These are phyloP conservation scores for Barnettozyma wickerhamii DNA, from an alignment of 805 yeast species.

Conservation along the genomic window DNA sequence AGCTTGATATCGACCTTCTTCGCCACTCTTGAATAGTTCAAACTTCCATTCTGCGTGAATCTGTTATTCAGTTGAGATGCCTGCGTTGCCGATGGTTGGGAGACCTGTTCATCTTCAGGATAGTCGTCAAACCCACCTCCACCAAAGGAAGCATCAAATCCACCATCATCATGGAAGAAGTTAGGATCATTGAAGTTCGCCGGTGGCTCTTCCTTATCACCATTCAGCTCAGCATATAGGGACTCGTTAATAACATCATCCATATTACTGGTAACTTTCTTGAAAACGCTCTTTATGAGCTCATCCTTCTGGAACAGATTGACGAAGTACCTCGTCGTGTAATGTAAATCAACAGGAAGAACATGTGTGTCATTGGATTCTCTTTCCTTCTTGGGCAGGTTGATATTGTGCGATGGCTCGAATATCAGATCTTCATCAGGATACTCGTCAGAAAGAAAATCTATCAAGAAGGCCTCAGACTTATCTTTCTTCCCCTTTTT, in stretches of 20 bases:
- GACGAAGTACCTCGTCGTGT: conserved; percentile 64
- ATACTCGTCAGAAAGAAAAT: conserved; percentile 34
- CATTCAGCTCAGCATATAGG: conserved; percentile 59
- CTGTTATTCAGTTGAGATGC: conserved; percentile 19
- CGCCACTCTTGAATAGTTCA: conserved; percentile 65
- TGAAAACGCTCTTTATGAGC: conserved; percentile 34
- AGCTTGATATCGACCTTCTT: conserved; percentile 73
- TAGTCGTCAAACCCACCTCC: conserved; percentile 28
- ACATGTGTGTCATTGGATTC: conserved; percentile 41
- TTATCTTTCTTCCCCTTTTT: conserved; percentile 12
- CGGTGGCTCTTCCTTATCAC: conserved; percentile 19
- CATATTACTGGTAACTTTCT: conserved; percentile 18
- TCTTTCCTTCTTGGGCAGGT: conserved; percentile 39
- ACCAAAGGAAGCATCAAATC: conserved; percentile 19
- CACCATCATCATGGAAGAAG: conserved; percentile 32
- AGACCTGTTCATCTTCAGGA: conserved; percentile 29
- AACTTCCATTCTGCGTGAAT: conserved; percentile 27
- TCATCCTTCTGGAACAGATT: conserved; percentile 65
- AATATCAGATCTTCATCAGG: conserved; percentile 38
- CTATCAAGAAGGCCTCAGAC: conserved; percentile 34
- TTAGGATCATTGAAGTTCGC: conserved; percentile 31
- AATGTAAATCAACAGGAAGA: conserved; percentile 71
- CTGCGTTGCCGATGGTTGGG: conserved; percentile 13
- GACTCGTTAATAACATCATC: conserved; percentile 51
- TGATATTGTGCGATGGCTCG: conserved; percentile 25